These are phyloP conservation scores for Dothistroma septosporum DNA, from an alignment of 2,329 filamentous ascomycete genomes.

Conservation along the genomic window DNA sequence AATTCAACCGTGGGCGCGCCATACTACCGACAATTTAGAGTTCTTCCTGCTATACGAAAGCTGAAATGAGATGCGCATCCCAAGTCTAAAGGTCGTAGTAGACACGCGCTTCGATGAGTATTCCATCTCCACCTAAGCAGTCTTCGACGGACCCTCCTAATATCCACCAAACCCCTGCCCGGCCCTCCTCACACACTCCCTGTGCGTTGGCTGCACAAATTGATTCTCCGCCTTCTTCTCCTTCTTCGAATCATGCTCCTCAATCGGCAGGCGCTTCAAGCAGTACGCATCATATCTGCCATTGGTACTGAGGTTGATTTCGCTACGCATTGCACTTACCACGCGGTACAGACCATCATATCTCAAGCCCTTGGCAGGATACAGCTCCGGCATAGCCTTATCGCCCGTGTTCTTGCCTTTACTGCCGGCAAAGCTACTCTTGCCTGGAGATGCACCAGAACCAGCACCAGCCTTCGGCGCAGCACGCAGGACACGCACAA, in stretches of 20 bases:
- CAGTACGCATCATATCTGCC: background rate
- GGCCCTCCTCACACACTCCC: background rate
- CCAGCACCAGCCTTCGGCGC: background rate
- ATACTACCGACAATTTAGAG: too few relatives aligned
- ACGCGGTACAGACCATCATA: background rate
- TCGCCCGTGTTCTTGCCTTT: background rate
- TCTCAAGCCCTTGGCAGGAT: background rate
- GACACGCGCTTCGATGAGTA: too few relatives aligned
- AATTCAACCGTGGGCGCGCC: too few relatives aligned
- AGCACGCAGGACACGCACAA: background rate
- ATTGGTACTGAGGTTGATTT: background rate
- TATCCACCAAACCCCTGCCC: background rate
- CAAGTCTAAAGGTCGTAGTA: background rate
- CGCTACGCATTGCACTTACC: background rate
- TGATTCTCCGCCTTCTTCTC: background rate
- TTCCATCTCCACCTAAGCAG: background rate
- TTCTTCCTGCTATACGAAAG: too few relatives aligned
- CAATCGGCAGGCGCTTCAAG: background rate
- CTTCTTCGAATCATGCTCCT: background rate
- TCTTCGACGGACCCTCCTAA: background rate
- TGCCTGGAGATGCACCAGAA: too few relatives aligned
- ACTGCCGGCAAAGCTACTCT: too few relatives aligned
- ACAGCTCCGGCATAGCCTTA: background rate
- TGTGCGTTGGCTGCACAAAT: background rate
- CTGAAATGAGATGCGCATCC: background rate